phyloP scores from a whole-genome alignment of 2,329 filamentous ascomycete genomes.

The Graphilbum fragrans region DNA sequence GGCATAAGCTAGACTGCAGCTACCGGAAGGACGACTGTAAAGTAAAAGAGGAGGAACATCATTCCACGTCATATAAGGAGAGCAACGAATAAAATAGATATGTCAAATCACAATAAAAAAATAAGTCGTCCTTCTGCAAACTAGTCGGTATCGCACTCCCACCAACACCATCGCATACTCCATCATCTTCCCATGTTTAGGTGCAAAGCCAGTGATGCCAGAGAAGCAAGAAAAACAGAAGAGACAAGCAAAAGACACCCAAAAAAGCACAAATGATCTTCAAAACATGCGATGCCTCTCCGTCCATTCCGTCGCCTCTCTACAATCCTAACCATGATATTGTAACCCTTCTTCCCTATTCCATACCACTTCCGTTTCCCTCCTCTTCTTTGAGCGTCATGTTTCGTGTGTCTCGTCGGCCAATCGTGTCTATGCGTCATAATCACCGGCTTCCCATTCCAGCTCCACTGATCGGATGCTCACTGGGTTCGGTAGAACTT shows the following conservation, averaged over 20 bases:
- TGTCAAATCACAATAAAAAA: too few relatives aligned
- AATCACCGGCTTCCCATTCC: not conserved
- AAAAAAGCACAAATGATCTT: not conserved
- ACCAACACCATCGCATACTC: too few relatives aligned
- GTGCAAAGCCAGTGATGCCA: not conserved
- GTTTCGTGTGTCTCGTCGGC: not conserved
- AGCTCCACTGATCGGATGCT: not conserved
- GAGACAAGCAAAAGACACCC: not conserved
- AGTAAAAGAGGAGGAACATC: too few relatives aligned
- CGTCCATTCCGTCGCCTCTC: not conserved
- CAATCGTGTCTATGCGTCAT: not conserved
- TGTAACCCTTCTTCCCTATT: not conserved
- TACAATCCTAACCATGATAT: not conserved
- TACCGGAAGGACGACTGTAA: too few relatives aligned
- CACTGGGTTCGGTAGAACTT: conserved; percentile 82
- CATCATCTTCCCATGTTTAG: too few relatives aligned
- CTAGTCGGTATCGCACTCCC: too few relatives aligned
- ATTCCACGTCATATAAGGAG: too few relatives aligned
- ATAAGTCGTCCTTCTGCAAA: too few relatives aligned
- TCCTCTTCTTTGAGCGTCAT: not conserved
- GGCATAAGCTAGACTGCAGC: too few relatives aligned
- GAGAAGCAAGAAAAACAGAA: not conserved
- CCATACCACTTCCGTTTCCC: not conserved
- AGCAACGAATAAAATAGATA: too few relatives aligned
- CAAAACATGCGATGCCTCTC: not conserved